phyloP scores from a whole-genome alignment of 1,284 basidiomycete species.

The Puccinia horiana region DNA sequence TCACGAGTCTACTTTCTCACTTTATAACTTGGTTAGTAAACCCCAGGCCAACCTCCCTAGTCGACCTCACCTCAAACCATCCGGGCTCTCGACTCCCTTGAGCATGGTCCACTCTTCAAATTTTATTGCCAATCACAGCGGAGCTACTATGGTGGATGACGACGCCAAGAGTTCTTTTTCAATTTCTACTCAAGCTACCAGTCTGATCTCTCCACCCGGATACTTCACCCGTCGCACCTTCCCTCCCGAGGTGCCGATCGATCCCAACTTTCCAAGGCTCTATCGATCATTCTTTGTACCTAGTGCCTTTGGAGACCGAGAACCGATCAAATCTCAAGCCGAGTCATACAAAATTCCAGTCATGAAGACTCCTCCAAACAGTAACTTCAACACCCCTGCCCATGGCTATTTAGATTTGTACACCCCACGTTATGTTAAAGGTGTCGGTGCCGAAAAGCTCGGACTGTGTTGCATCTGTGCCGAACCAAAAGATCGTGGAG shows the following conservation, averaged over 20 bases:
- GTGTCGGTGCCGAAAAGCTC: conserved; percentile 69
- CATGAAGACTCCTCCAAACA: conserved; percentile 31
- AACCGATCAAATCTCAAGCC: conserved; percentile 37
- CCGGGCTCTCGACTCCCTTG: conserved; percentile 30
- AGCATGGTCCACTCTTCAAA: conserved; percentile 25
- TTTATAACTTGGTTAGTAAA: conserved; percentile 15
- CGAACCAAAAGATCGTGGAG: conserved; percentile 67
- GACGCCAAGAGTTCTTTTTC: conserved; percentile 48
- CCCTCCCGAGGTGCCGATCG: conserved; percentile 46
- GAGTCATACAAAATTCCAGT: conserved; percentile 30
- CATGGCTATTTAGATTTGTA: conserved; percentile 66
- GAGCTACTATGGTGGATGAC: conserved; percentile 29
- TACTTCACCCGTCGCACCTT: conserved; percentile 28
- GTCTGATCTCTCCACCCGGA: conserved; percentile 44
- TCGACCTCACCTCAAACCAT: conserved; percentile 15
- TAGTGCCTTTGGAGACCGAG: conserved; percentile 48
- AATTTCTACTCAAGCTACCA: conserved; percentile 49
- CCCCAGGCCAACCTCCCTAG: conserved; percentile 28
- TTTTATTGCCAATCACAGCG: neutral
- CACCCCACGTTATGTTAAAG: conserved; percentile 74
- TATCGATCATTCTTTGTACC: conserved; percentile 48
- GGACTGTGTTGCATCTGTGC: conserved; percentile 76
- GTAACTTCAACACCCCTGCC: conserved; percentile 44
- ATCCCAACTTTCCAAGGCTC: conserved; percentile 37
- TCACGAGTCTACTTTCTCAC: conserved; percentile 27